phyloP scores from a whole-genome alignment of 139 green algal genomes.

The Parachlorella kessleri region DNA sequence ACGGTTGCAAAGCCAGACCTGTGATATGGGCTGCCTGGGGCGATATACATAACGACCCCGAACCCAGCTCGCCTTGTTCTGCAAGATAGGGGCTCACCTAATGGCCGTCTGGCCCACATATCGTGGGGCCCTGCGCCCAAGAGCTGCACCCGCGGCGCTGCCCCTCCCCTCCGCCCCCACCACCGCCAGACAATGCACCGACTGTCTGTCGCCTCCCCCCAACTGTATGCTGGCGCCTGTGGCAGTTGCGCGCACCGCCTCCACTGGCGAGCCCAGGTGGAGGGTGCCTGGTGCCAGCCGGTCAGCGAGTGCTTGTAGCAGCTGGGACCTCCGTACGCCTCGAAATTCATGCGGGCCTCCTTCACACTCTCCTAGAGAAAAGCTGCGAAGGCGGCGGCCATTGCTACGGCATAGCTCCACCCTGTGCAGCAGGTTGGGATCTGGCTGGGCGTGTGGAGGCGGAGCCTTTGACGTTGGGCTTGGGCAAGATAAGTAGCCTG shows the following conservation, averaged over 20 bases:
- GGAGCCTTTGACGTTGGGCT: too few species aligned
- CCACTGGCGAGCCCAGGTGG: conserved; percentile 38
- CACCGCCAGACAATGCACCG: conserved; percentile 39
- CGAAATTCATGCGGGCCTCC: conserved; percentile 74
- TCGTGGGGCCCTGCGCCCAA: conserved; percentile 40
- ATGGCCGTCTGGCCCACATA: conserved; percentile 63
- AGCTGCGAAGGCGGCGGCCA: conserved; percentile 52
- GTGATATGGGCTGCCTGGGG: too few species aligned
- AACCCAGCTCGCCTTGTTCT: too few species aligned
- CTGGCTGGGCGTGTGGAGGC: too few species aligned
- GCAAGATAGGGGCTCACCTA: conserved; percentile 35
- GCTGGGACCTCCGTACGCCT: conserved; percentile 50
- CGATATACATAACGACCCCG: too few species aligned
- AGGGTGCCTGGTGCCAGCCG: conserved; percentile 42
- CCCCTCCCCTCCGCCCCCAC: conserved; percentile 65
- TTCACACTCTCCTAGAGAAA: conserved; percentile 63
- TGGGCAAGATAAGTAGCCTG: too few species aligned
- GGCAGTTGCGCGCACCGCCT: background rate
- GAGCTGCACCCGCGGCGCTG: conserved; percentile 41
- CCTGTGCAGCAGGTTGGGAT: conserved; percentile 35
- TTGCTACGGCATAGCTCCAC: conserved; percentile 49
- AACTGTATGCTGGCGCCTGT: conserved; percentile 26
- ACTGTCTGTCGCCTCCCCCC: conserved; percentile 21
- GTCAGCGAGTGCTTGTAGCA: conserved; percentile 53
- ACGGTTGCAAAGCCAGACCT: too few species aligned